These are phyloP conservation scores for Scenedesmus sp. DNA, from an alignment of 163 green algal genomes.

Conservation along the genomic window DNA sequence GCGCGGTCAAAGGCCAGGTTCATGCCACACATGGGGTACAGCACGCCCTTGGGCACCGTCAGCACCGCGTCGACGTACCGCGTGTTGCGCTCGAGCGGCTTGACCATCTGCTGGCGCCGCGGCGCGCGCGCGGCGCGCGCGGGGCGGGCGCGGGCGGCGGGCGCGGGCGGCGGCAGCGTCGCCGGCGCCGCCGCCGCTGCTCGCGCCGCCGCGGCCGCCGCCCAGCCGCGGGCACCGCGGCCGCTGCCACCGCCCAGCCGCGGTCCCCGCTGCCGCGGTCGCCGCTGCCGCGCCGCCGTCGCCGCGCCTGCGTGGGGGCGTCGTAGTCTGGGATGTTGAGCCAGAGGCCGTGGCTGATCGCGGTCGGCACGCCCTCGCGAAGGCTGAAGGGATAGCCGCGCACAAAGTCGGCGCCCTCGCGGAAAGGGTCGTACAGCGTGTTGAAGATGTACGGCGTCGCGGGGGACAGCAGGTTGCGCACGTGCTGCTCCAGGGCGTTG, in stretches of 20 bases:
- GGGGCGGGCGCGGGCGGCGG: no score
- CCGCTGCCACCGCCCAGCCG: no score
- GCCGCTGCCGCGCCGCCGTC: no score
- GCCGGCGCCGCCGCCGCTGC: no score
- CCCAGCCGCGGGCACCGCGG: no score
- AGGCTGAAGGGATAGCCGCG: constrained; percentile 96
- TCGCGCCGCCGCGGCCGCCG: no score
- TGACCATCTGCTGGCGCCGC: constrained; percentile 98
- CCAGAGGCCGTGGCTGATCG: constrained; percentile 96
- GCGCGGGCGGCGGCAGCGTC: no score
- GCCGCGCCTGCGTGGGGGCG: constrained; percentile 78
- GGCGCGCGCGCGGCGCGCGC: no score
- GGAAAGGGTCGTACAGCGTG: constrained; percentile 97
- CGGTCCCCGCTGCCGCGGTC: no score
- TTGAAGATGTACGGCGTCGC: constrained; percentile 99
- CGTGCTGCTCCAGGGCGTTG: constrained; percentile 96
- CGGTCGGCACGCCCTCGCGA: constrained; percentile 90
- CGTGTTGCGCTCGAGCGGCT: constrained; percentile 94
- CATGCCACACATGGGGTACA: constrained; percentile 99
- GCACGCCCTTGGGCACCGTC: constrained; percentile 93
- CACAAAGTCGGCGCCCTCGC: constrained; percentile 57
- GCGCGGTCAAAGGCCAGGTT: constrained; percentile 97
- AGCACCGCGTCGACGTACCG: constrained; percentile 95
- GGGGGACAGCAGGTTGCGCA: constrained; percentile 92
- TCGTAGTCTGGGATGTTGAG: constrained; percentile 99